Evolutionary conservation across 2,329 filamentous ascomycete genomes (phyloP), one percentile per base, ranked within the genome.

Genomic region (Albifimbria verrucaria): DNA sequence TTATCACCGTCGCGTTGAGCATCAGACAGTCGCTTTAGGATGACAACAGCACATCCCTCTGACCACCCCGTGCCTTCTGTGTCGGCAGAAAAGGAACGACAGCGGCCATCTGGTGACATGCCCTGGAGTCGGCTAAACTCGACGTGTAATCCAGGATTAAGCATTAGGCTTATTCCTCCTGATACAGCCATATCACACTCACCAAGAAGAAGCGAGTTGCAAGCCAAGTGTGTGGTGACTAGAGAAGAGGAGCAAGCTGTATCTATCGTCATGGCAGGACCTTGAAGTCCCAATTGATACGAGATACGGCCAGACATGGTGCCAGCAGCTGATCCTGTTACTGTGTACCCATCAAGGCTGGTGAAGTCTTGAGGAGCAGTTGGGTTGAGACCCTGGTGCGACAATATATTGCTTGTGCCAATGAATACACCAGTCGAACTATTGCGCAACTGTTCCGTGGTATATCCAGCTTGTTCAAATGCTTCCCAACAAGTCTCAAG

Each of bases 161-260:
- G 36, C 46, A 61, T 18, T 3, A 62, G 49, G 24, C 48, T 59
- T 3, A 57, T 52, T 4, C 56, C 59, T 23, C 59, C 56, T 10
- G 56, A 32, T 2, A 62, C 7, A n/a, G 56, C 59, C 46, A 52
- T 52, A 48, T 55, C 51, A 49, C 57, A 60, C 28, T 58, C 56
- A 10, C 54, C 54, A 1, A 39, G 36, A 4, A 44, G 54, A 49
- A 80, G 60, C 50, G 72, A 74, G 57, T 77, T 74, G 58, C 72
- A 76, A 4, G 77, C 78, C 49, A 74, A 63, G 50, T 81, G 77
- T 20, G 79, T 65, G 17, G 77, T 72, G 17, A 76, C 72, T 55
- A 80, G 63, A 54, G 72, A 75, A 4, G 75, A 77, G 1, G 77
- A 80, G 56, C 77, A 80, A 11, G 76, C 77, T 2, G 77, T 79